Conservation (phyloP, 2,329 filamentous ascomycete genomes). For the Lojkania enalia region DNA sequence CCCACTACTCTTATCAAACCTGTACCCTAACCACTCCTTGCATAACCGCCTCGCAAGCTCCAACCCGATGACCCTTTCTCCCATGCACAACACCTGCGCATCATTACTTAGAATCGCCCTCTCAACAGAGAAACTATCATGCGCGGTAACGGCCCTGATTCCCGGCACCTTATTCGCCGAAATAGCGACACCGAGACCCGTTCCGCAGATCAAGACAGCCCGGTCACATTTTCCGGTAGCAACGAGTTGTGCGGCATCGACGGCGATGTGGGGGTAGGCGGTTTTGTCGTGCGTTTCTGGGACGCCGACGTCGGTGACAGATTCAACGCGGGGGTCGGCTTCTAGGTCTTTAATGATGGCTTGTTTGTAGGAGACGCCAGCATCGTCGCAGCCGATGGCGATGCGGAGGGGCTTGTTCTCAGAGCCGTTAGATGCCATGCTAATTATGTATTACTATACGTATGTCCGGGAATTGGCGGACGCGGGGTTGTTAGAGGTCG, state of each 20-base stretch:
- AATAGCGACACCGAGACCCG: slow-evolving; percentile 84
- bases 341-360: slow-evolving; percentile 74
- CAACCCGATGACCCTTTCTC: slow-evolving; percentile 78
- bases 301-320: slow-evolving; percentile 76
- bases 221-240: slow-evolving; percentile 70
- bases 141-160: slow-evolving; percentile 83
- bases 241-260: slow-evolving; percentile 69
- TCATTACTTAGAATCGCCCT: slow-evolving; percentile 80
- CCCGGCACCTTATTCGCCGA: slow-evolving; percentile 86
- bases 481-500: slow-evolving; percentile 26
- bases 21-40: slow-evolving; percentile 82
- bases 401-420: slow-evolving; percentile 53
- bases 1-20: slow-evolving; percentile 70
- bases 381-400: slow-evolving; percentile 69
- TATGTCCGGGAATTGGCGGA: slow-evolving; percentile 7
- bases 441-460: slow-evolving; percentile 6
- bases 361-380: slow-evolving; percentile 77
- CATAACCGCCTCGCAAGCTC: slow-evolving; percentile 78
- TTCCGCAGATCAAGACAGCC: slow-evolving; percentile 81
- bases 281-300: slow-evolving; percentile 70
- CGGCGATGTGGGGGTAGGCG: slow-evolving; percentile 78
- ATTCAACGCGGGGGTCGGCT: slow-evolving; percentile 65
- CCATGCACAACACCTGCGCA: slow-evolving; percentile 84
- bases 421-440: neutral
- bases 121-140: slow-evolving; percentile 85